These are phyloP conservation scores for Fusarium denticulatum DNA, from an alignment of 2,329 filamentous ascomycete species.

Conservation along the genomic window DNA sequence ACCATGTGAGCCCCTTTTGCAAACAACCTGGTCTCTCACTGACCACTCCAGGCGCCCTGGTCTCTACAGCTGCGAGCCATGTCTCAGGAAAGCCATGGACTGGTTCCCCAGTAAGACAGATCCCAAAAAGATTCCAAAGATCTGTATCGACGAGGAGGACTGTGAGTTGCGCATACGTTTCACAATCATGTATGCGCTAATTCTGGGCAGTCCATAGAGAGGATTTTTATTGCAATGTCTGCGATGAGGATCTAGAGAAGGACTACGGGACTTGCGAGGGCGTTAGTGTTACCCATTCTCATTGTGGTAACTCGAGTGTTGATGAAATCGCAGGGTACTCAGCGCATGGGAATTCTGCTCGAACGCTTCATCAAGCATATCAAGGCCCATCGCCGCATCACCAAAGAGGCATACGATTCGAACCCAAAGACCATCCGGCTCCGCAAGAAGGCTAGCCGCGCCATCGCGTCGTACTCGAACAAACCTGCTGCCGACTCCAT, in stretches of 20 bases:
- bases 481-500: fast-evolving
- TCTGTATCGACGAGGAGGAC: background rate
- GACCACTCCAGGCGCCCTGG: fast-evolving
- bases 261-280: background rate
- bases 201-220: fast-evolving
- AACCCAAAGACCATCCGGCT: fast-evolving
- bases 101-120: fast-evolving
- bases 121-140: fast-evolving
- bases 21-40: background rate
- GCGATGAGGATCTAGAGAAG: background rate
- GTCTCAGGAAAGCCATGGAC: background rate
- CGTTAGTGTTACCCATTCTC: background rate
- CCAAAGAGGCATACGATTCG: background rate
- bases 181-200: background rate
- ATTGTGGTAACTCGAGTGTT: background rate
- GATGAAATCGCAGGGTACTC: fast-evolving
- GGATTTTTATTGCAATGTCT: fast-evolving
- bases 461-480: fast-evolving
- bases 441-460: fast-evolving
- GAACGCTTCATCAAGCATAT: background rate
- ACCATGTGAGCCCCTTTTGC: background rate
- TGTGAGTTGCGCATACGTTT: background rate
- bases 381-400: fast-evolving
- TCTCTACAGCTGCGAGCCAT: background rate
- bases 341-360: background rate